A percentile compares a stretch with the other conserved stretches of the same genome.
These are phyloP conservation scores for Eurotiales sp. DNA, from an alignment of 2,329 filamentous ascomycete species.

Conservation along the genomic window DNA sequence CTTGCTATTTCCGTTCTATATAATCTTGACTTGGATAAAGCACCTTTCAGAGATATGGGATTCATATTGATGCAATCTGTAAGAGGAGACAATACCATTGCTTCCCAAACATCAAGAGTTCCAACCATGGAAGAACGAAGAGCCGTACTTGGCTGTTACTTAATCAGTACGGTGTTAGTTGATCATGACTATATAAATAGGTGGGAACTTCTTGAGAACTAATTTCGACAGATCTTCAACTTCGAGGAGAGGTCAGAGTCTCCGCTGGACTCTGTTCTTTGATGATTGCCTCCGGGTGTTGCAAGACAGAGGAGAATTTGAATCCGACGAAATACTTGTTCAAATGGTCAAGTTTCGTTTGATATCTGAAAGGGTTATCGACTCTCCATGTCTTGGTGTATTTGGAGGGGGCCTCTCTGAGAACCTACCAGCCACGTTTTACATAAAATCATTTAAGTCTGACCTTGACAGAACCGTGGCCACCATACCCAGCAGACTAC, in stretches of 20 bases:
- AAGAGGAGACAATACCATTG: background rate
- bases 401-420: background rate
- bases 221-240: background rate
- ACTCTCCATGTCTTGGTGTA: background rate
- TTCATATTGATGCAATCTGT: background rate
- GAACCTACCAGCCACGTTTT: conserved; percentile 3
- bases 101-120: background rate
- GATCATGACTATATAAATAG: background rate
- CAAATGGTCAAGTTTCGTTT: conserved; percentile 1
- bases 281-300: conserved; percentile 1
- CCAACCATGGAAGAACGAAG: conserved; percentile 6
- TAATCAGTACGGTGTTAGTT: conserved; percentile 8
- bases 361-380: conserved; percentile 2
- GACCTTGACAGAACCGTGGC: background rate
- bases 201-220: background rate
- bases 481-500: background rate
- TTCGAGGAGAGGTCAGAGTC: background rate
- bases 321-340: background rate
- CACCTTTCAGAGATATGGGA: background rate
- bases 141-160: conserved; percentile 9
- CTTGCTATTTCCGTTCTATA: conserved; percentile 1
- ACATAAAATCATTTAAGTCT: conserved; percentile 2
- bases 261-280: conserved; percentile 3
- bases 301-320: background rate
- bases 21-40: conserved; percentile 1